These are phyloP conservation scores for Diaporthe helianthi DNA, from an alignment of 2,329 filamentous ascomycete genomes.

Conservation along the genomic window DNA sequence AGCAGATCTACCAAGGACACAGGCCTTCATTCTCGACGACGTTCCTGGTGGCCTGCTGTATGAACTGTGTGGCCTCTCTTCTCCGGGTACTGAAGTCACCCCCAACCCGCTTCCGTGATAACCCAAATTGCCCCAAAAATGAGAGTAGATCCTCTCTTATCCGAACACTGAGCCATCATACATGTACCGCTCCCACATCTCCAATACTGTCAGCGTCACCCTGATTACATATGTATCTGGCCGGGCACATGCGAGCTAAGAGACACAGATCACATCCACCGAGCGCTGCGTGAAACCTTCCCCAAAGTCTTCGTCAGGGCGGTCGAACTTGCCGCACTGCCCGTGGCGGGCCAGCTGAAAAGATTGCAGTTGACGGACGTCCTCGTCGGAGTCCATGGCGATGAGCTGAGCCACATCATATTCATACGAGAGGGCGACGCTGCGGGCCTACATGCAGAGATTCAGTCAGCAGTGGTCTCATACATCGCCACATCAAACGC, in stretches of 20 bases:
- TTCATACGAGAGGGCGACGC: not conserved
- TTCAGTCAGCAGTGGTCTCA: not conserved
- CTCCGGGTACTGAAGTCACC: not conserved
- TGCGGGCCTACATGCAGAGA: not conserved
- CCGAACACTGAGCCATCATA: not conserved
- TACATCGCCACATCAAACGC: not conserved
- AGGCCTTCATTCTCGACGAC: not conserved
- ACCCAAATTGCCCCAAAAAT: not conserved
- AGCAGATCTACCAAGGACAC: not conserved
- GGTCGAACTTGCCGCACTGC: not conserved
- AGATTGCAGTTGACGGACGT: not conserved
- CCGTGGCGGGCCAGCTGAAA: not conserved
- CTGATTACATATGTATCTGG: too few species aligned
- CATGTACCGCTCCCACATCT: not conserved
- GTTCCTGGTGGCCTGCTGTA: not conserved
- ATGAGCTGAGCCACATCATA: not conserved
- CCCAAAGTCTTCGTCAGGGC: not conserved
- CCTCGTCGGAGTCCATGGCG: not conserved
- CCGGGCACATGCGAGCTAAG: not conserved
- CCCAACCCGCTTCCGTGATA: not conserved
- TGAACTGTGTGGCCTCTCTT: not conserved
- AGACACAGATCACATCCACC: not conserved
- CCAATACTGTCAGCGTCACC: not conserved
- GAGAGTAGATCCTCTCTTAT: not conserved
- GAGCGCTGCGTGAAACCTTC: not conserved